These are phyloP conservation scores for Mycena polygramma DNA, from an alignment of 768 basidiomycete genomes.

Conservation along the genomic window DNA sequence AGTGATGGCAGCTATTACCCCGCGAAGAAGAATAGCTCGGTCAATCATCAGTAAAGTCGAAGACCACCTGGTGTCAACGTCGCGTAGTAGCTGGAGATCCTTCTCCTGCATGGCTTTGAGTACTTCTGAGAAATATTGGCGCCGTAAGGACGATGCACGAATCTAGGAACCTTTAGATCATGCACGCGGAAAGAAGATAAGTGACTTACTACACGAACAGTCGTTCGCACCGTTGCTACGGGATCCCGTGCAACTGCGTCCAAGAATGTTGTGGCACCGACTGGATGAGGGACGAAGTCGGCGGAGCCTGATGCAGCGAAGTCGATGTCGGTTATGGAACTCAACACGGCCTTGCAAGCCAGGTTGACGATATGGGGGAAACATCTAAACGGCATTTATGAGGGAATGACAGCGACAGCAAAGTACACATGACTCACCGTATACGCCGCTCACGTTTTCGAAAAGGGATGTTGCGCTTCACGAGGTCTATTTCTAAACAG, in stretches of 20 bases:
- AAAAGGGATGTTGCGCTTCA: slow-evolving; percentile 39
- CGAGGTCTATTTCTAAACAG: slow-evolving; percentile 18
- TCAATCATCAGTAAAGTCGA: slow-evolving; percentile 49
- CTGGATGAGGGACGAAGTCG: slow-evolving; percentile 28
- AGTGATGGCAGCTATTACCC: slow-evolving; percentile 36
- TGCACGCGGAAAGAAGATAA: slow-evolving; percentile 9
- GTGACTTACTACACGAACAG: slow-evolving; percentile 16
- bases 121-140: slow-evolving; percentile 31
- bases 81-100: slow-evolving; percentile 45
- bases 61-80: slow-evolving; percentile 49
- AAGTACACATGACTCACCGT: too few species aligned
- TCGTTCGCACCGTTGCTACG: slow-evolving; percentile 23
- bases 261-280: not conserved
- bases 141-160: slow-evolving; percentile 33
- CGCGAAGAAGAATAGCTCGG: slow-evolving; percentile 41
- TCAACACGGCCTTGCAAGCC: too few species aligned
- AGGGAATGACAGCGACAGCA: too few species aligned
- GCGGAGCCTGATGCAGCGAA: too few species aligned
- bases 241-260: slow-evolving; percentile 19
- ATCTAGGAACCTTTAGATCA: slow-evolving; percentile 10
- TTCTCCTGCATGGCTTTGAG: slow-evolving; percentile 29
- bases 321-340: too few species aligned
- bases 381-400: too few species aligned
- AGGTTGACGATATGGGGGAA: too few species aligned
- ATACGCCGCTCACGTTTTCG: too few species aligned